Evolutionary conservation across 1,139 yeast genomes (phyloP), one percentile per base, ranked within the genome.

Genomic region (Taphrina betulina): DNA sequence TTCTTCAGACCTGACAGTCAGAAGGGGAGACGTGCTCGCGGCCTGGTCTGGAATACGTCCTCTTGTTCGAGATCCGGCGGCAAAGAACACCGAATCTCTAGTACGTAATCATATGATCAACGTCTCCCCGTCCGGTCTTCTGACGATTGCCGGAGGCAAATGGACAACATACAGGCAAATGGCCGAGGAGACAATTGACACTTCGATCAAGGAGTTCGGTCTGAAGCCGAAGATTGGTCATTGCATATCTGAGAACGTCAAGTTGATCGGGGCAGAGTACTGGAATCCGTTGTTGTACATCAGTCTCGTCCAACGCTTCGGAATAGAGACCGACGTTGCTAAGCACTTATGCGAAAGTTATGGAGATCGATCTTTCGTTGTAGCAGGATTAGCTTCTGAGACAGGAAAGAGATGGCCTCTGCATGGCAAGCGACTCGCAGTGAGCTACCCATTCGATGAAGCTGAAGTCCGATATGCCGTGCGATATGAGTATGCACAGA

Each of bases 31-130:
- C 68, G 96, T 90, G 41, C 77, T 86, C 64, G 85, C 94, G 67
- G 96, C 97, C 57, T 90, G 97, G 97, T 83, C 95, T 57, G 97
- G 97, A 72, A 86, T 90, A 67, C 80, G 97, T 71, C 97, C 97
- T 17, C 80, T 90, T 68, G 96, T 88, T 42, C 82, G 87, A 70
- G 95, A 89, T 69, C 96, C 96, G 58, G 74, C 82, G 61, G 76
- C 75, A 60, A 72, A 78, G 61, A 76, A 79, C 62, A 75, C 77
- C 60, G 94, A 87, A 72, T 92, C 89, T 57, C 78, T 90, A 62
- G 97, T 90, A 54, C 83, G 97, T 74, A 85, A 88, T 64, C 97
- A 90, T 71, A 76, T 90, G 68, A 78, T 90, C 60, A 78, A 85
- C 65, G 78, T 81, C 43, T 80, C 95, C 20, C 80, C 77, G 59